Evolutionary conservation across 2,329 filamentous ascomycete genomes (phyloP).

Genomic region (Neobulgaria alba): DNA sequence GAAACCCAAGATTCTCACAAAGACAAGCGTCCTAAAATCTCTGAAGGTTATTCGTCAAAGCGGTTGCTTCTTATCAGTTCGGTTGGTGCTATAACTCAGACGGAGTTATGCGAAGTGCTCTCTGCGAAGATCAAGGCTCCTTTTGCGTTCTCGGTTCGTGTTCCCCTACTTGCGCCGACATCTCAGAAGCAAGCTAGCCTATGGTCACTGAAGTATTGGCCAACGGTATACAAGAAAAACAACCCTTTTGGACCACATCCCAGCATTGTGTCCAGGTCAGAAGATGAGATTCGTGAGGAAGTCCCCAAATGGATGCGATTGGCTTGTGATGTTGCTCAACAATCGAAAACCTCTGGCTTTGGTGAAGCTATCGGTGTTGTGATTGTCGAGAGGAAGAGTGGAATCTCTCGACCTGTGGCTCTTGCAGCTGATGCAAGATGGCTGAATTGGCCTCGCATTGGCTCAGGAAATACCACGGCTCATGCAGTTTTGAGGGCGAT

Average conservation of each 20-base stretch:
- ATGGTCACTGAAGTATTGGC: slow-evolving; percentile 75
- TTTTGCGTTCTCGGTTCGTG: slow-evolving; percentile 39
- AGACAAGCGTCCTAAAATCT: slow-evolving; percentile 22
- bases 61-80: slow-evolving; percentile 43
- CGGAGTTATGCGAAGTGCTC: slow-evolving; percentile 42
- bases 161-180: slow-evolving; percentile 66
- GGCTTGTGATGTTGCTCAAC: slow-evolving; percentile 53
- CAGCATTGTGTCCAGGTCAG: slow-evolving; percentile 60
- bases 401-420: slow-evolving; percentile 45
- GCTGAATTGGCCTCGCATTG: slow-evolving; percentile 40
- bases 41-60: slow-evolving; percentile 35
- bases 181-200: slow-evolving; percentile 65
- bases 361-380: slow-evolving; percentile 68
- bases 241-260: slow-evolving; percentile 82
- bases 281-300: slow-evolving; percentile 57
- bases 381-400: slow-evolving; percentile 49
- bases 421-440: slow-evolving; percentile 71
- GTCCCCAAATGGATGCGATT: slow-evolving; percentile 59
- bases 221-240: slow-evolving; percentile 76
- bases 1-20: not conserved
- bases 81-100: slow-evolving; percentile 40
- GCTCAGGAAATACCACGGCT: slow-evolving; percentile 63
- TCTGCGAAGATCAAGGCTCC: slow-evolving; percentile 42
- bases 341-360: slow-evolving; percentile 47
- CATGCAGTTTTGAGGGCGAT: slow-evolving; percentile 73